Base-by-base conservation (phyloP, 192 early-diverging fungal species). In the Coemansia sp. region DNA sequence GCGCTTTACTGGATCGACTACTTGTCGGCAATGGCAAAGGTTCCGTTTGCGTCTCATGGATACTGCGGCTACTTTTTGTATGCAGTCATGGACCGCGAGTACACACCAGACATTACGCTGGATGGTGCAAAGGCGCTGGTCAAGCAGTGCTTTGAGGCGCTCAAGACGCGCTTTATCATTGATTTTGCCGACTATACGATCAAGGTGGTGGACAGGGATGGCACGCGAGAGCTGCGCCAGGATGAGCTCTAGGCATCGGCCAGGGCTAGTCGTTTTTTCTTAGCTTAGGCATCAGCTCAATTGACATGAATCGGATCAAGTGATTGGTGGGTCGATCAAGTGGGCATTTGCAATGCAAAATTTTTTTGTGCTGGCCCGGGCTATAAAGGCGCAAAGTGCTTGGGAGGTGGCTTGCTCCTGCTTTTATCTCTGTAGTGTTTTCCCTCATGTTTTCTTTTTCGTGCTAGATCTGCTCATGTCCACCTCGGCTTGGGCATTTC, bases 1-100 rank as follows among this genome's bases (percentile, higher is more conserved):
- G 83, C 88, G 34, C 79, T 99, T 33, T 96, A 90, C 83, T 94
- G 95, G 94, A 86, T 96, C 64, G 96, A 99, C 75, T 91, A 99
- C 74, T 69, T 97, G 46, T 88, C 89, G 10, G 83, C 91, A 2
- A 83, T 88, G 83, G 84, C 88, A 9, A 87, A 90, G 69, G 79
- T 95, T 38, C 87, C 90, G 38, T 96, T 88, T 83, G 94, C 89
- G 18, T 90, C 92, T 43, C 96, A 99, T 68, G 96, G 95, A 4
- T 93, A 95, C 67, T 91, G 91, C 37, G 81, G 90, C n/a, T 95
- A 95, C 84, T 95, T 95, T 81, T 84, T 87, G 68, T 86, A 88
- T 76, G 92, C 94, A 34, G 87, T 94, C 16, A 87, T 99, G 88
- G 96, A 99, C 84, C 87, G 92, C 36, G 93, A 97, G 84, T 93